These are phyloP conservation scores for Cyberlindnera lachancei DNA, from an alignment of 805 yeast genomes.

Conservation along the genomic window DNA sequence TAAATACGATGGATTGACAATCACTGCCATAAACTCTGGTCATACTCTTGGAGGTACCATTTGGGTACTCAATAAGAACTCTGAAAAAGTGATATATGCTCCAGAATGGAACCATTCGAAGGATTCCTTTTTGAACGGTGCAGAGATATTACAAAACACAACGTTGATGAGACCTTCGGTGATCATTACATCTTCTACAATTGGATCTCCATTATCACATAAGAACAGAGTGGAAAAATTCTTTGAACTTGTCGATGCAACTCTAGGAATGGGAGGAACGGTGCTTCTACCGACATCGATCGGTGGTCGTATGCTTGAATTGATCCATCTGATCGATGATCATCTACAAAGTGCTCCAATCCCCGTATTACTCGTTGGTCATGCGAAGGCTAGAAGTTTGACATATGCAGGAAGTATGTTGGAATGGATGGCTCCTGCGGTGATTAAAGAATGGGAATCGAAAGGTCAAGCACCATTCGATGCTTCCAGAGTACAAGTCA, in stretches of 20 bases:
- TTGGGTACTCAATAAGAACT: conserved; percentile 69
- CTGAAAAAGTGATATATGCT: conserved; percentile 80
- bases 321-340: conserved; percentile 65
- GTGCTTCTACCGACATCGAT: conserved; percentile 77
- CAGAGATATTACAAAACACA: conserved; percentile 53
- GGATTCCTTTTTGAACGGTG: conserved; percentile 75
- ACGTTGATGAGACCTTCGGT: conserved; percentile 76
- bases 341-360: conserved; percentile 41
- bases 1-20: conserved; percentile 46
- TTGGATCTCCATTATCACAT: conserved; percentile 59
- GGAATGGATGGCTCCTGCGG: conserved; percentile 92
- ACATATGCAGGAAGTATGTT: conserved; percentile 82
- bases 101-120: conserved; percentile 93
- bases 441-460: conserved; percentile 79
- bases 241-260: conserved; percentile 52
- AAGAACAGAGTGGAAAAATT: conserved; percentile 59
- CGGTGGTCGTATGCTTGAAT: conserved; percentile 75
- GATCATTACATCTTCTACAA: conserved; percentile 62
- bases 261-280: conserved; percentile 69
- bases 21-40: conserved; percentile 87
- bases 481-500: conserved; percentile 50
- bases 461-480: conserved; percentile 74
- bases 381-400: conserved; percentile 69
- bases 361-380: conserved; percentile 72
- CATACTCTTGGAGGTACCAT: conserved; percentile 90